These are phyloP conservation scores for Mollisiaceae sp. DNA, from an alignment of 2,329 filamentous ascomycete genomes.

Conservation along the genomic window DNA sequence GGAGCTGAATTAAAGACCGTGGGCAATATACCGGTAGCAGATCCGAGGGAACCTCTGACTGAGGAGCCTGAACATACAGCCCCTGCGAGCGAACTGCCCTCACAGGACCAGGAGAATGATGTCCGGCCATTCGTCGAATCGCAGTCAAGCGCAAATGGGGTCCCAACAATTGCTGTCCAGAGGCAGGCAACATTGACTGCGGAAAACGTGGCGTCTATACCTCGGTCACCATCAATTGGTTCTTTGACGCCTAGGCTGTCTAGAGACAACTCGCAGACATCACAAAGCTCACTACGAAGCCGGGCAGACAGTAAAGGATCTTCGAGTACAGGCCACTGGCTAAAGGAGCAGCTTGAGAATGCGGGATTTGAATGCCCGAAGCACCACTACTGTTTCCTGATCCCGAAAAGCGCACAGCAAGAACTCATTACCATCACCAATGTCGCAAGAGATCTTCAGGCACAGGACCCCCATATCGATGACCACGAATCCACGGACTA, in stretches of 20 bases:
- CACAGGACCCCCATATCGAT: constrained; percentile 10
- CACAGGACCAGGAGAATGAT: not conserved
- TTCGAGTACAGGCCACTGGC: constrained; percentile 8
- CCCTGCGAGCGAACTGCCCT: not conserved
- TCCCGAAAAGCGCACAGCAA: constrained; percentile 24
- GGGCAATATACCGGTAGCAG: not conserved
- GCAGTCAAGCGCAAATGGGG: not conserved
- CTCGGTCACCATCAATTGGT: not conserved
- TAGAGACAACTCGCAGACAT: constrained; percentile 14
- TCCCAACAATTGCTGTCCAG: not conserved
- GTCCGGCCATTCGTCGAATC: not conserved
- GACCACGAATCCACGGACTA: not conserved
- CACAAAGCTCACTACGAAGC: constrained; percentile 11
- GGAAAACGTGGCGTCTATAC: not conserved
- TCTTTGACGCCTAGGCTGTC: not conserved
- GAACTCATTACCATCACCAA: constrained; percentile 19
- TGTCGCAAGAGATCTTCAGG: constrained; percentile 22
- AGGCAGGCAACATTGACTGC: not conserved
- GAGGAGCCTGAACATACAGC: not conserved
- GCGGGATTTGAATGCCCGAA: constrained; percentile 22
- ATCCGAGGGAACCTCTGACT: not conserved
- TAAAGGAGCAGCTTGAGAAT: constrained; percentile 20
- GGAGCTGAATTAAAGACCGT: not conserved
- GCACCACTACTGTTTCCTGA: constrained; percentile 15
- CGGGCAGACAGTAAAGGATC: constrained; percentile 17